Evolutionary conservation across 169 alveolate species (phyloP), one percentile per base, ranked within the genome.

Genomic region (Plasmodium vinckei): DNA sequence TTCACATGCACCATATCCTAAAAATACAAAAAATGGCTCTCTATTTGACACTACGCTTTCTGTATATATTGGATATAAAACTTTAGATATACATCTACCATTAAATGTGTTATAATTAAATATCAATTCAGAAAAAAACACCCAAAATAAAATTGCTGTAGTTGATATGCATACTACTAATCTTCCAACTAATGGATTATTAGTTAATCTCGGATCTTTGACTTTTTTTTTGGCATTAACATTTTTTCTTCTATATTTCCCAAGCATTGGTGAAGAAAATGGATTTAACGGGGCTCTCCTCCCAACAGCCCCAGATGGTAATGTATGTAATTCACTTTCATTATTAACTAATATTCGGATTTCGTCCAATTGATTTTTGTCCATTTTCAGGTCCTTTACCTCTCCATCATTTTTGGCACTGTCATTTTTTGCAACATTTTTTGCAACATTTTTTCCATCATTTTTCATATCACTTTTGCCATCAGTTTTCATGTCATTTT

Each of bases 1-100:
- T 72, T 95, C 96, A 88, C 97, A 95, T 25, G 96, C 96, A 15
- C 97, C 97, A 71, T 95, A 94, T 12, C 96, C 96, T 17, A 93
- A 72, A 15, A 89, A 93, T 2, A 95, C 94, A 27, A 87, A 73
- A 61, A 70, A 88, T 0, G 96, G 96, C 23, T 87, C 87, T 9
- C 87, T 70, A 23, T 77, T 87, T 33, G 33, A 12, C 9, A 19
- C 15, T 19, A 70, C 54, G 2, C 42, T 33, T 54, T 71, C 69
- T 9, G 94, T 93, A 59, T 59, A 86, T n/a, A 69, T 68, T 1
- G 96, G 96, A 73, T 95, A 94, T n/a, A 92, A 72, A 1, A 95
- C 96, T 47, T 87, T 87, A 15, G 96, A 91, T 27, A 92, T 87
- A 61, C 97, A 95, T 10, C 96, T 73, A 1, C 97, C 97, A 88